Conservation (phyloP, 2,329 filamentous ascomycete genomes). For the Trichophyton verrucosum region DNA sequence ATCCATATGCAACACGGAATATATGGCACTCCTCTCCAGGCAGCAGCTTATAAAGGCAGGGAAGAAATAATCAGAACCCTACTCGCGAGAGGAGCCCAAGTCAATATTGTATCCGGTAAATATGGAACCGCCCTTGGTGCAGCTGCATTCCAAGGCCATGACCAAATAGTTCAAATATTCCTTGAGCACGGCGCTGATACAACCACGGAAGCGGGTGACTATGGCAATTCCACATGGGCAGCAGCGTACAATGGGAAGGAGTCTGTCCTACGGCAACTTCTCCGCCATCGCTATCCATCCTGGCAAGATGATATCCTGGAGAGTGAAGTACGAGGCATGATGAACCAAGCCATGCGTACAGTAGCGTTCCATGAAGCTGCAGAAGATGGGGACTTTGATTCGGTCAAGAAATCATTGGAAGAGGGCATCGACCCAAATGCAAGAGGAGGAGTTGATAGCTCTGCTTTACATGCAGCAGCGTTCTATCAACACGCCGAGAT, state of each 20-base stretch:
- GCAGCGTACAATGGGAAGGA: neutral
- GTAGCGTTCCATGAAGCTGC: neutral
- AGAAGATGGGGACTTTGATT: neutral
- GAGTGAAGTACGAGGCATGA: neutral
- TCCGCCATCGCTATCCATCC: neutral
- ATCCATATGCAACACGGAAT: slow-evolving; percentile 10
- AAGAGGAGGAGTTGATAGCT: neutral
- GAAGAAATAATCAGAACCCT: neutral
- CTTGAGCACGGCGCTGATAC: neutral
- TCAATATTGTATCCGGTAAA: neutral
- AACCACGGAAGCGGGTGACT: neutral
- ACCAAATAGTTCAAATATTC: slow-evolving; percentile 1
- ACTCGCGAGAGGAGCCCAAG: neutral
- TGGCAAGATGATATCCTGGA: neutral
- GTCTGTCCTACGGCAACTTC: neutral
- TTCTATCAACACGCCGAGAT: neutral
- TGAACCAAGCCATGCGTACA: neutral
- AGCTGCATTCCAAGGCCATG: neutral
- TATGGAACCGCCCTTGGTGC: slow-evolving; percentile 5
- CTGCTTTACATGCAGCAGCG: neutral
- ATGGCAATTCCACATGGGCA: neutral
- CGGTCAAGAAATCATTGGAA: slow-evolving; percentile 10
- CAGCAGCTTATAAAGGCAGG: slow-evolving; percentile 1
- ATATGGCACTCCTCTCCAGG: slow-evolving; percentile 4
- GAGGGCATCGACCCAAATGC: neutral